Base-by-base conservation (phyloP, 495 filamentous ascomycete species). In the Thermothielavioides terrestris region DNA sequence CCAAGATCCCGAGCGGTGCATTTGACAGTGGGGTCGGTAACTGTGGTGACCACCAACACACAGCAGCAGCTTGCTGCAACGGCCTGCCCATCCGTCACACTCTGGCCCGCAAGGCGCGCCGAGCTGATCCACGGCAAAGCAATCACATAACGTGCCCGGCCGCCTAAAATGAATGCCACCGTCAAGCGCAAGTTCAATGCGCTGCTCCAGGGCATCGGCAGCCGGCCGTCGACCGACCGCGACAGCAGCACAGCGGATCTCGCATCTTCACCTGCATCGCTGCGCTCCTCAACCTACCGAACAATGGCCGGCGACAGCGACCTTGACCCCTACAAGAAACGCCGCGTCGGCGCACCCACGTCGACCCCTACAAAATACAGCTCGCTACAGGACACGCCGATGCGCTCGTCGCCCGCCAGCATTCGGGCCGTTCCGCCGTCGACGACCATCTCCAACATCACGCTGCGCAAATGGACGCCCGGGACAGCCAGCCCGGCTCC, bases 131-230 rank as follows among this genome's bases (percentile, higher is more conserved):
- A 35, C 15, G 27, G 21, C 31, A 17, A 14, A 46, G 14, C 17
- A 27, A 37, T 22, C 46, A 18, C 30, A 21, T 36, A 23, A 22
- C 12, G 21, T n/a, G 27, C 18, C 7, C 22, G 31, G 32, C 36
- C 15, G 23, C 17, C 28, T 25, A 57, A 35, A 47, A 79, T 77
- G 75, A 78, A 78, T 60, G 61, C 70, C 46, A 76, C 70, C 9
- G 63, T 66, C n/a, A 79, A 79, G 61, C 65, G 76, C 40, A 79
- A 79, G 59, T 79, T 79, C 64, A 77, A 79, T 57, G 67, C 74
- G 50, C 68, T 79, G 14, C 56, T 79, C 12, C 73, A 75, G 50
- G 71, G 73, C 42, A 71, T 79, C 44, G 69, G 75, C 63, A 67
- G 51, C 58, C 63, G 56, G 42, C 45, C 50, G 31, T 42, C 58